Conservation (phyloP, 2,329 filamentous ascomycete species). For the Ascochyta lentis region DNA sequence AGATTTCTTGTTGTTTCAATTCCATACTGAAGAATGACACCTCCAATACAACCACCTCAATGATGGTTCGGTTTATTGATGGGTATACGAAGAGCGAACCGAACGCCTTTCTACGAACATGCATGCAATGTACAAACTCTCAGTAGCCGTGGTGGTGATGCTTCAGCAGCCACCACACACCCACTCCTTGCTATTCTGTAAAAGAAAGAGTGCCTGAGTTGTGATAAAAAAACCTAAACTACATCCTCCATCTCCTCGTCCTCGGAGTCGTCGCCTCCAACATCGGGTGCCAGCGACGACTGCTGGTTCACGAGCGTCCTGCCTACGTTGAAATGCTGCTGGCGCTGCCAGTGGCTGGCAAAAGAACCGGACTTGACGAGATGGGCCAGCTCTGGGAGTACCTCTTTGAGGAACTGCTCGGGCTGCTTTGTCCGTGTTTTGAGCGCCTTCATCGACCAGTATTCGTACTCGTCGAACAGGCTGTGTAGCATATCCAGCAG, state of each 20-base stretch:
- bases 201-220: too few species aligned
- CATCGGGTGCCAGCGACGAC: constrained; percentile 30
- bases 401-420: constrained; percentile 89
- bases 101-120: not conserved
- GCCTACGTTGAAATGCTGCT: constrained; percentile 66
- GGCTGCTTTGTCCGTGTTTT: constrained; percentile 81
- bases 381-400: constrained; percentile 80
- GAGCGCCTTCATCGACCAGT: constrained; percentile 92
- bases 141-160: too few species aligned
- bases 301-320: constrained; percentile 51
- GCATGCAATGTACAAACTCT: not conserved
- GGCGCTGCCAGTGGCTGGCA: constrained; percentile 84
- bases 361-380: constrained; percentile 84
- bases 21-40: too few species aligned
- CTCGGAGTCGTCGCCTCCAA: constrained; percentile 70
- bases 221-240: constrained; percentile 21
- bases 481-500: constrained; percentile 84
- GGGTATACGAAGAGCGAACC: constrained; percentile 11
- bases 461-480: constrained; percentile 84
- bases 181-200: too few species aligned
- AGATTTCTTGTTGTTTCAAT: too few species aligned
- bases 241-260: constrained; percentile 82
- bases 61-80: not conserved
- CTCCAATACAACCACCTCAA: too few species aligned
- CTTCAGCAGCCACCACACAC: not conserved